These are phyloP conservation scores for Naganishia antarctica DNA, from an alignment of 768 basidiomycete genomes.

Conservation along the genomic window DNA sequence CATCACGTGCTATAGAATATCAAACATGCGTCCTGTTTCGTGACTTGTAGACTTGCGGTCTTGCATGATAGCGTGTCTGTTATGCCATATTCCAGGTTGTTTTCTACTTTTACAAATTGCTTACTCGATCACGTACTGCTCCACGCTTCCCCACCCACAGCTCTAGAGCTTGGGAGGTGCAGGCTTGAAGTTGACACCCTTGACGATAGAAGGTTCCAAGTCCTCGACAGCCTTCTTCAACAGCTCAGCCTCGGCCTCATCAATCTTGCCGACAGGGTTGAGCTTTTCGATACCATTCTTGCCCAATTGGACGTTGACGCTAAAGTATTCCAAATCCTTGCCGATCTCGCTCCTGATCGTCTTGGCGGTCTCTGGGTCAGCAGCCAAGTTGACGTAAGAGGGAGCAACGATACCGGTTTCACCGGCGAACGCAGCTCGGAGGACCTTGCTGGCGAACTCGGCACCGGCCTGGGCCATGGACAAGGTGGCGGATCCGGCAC, in stretches of 20 bases:
- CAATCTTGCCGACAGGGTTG: conserved; percentile 70
- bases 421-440: conserved; percentile 61
- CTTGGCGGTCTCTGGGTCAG: conserved; percentile 63
- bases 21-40: not conserved
- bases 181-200: conserved; percentile 34
- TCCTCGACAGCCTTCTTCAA: conserved; percentile 58
- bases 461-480: conserved; percentile 74
- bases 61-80: too few species aligned
- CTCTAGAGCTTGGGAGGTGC: conserved; percentile 29
- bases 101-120: conserved; percentile 13
- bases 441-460: conserved; percentile 61
- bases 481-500: conserved; percentile 88
- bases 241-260: conserved; percentile 76
- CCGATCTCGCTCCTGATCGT: conserved; percentile 74
- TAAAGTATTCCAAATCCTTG: conserved; percentile 91
- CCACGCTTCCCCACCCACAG: not conserved
- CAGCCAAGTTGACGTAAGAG: conserved; percentile 76
- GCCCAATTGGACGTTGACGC: conserved; percentile 86
- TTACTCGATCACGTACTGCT: not conserved
- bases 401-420: conserved; percentile 67
- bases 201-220: conserved; percentile 47
- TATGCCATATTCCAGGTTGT: not conserved
- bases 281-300: conserved; percentile 92
- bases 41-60: not conserved
- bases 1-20: not conserved